Percentiles rank a stretch among this genome's conserved stretches.
Conservation (phyloP, 2,329 filamentous ascomycete genomes). For the Teratosphaeria epicoccoides region DNA sequence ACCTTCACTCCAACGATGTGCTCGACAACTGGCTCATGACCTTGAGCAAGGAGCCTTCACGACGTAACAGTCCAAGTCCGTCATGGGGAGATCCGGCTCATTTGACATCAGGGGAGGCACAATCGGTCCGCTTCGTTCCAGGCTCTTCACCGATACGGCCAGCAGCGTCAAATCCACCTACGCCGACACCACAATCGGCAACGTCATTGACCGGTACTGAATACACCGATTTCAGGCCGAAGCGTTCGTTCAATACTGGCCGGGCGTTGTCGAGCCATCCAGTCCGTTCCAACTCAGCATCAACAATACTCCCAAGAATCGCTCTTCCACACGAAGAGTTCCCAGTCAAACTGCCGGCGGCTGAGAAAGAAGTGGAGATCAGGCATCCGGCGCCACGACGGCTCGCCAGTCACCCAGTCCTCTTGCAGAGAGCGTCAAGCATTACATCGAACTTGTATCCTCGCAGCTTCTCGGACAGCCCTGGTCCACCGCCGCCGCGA, state of each 20-base stretch:
- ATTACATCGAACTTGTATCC: conserved; percentile 19
- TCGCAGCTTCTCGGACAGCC: conserved; percentile 21
- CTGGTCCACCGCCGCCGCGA: conserved; percentile 26
- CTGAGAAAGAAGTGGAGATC: conserved; percentile 20
- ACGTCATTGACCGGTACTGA: conserved; percentile 18
- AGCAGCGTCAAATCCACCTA: conserved; percentile 23
- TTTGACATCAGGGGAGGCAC: conserved; percentile 2
- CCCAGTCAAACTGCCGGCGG: conserved; percentile 17
- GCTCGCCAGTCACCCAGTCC: conserved; percentile 20
- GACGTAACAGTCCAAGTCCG: conserved; percentile 4
- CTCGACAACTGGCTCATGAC: conserved; percentile 21
- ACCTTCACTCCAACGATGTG: conserved; percentile 16
- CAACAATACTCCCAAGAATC: conserved; percentile 10
- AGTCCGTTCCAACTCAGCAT: not conserved
- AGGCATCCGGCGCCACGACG: conserved; percentile 21
- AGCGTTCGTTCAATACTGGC: conserved; percentile 13
- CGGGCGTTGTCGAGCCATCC: conserved; percentile 16
- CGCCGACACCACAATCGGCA: conserved; percentile 19
- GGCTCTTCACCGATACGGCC: conserved; percentile 15
- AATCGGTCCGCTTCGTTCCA: conserved; percentile 1
- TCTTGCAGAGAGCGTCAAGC: conserved; percentile 23
- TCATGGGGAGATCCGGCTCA: conserved; percentile 6
- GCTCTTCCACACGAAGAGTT: conserved; percentile 20
- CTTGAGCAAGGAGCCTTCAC: conserved; percentile 13
- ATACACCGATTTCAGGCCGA: conserved; percentile 15